Evolutionary conservation across 2,329 filamentous ascomycete genomes (phyloP).

Genomic region (Phaeophleospora eucalypticola): DNA sequence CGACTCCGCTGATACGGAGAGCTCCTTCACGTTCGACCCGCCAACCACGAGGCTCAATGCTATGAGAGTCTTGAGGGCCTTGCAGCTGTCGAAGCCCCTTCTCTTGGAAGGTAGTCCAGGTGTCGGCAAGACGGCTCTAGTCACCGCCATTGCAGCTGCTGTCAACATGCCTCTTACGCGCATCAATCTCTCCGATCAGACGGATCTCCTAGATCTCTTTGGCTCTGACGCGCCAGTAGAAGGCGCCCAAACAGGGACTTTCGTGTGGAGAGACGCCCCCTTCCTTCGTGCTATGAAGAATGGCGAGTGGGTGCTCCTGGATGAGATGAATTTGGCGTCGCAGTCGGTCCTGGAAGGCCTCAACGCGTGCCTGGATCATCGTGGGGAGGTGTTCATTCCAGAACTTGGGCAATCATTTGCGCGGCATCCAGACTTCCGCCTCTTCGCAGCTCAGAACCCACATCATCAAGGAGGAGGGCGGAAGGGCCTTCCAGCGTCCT

Average conservation of each 20-base stretch:
- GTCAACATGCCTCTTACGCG: slow-evolving; percentile 80
- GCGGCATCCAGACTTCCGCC: slow-evolving; percentile 81
- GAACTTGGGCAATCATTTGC: slow-evolving; percentile 93
- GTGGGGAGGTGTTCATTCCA: slow-evolving; percentile 91
- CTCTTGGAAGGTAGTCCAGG: slow-evolving; percentile 95
- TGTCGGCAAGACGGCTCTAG: slow-evolving; percentile 92
- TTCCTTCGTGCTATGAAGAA: slow-evolving; percentile 96
- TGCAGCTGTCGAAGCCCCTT: slow-evolving; percentile 87
- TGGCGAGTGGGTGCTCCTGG: slow-evolving; percentile 92
- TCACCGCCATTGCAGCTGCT: slow-evolving; percentile 75
- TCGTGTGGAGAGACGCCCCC: slow-evolving; percentile 92
- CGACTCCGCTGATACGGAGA: slow-evolving; percentile 33
- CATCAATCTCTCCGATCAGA: slow-evolving; percentile 97
- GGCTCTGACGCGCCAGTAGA: slow-evolving; percentile 94
- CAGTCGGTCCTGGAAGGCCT: slow-evolving; percentile 94
- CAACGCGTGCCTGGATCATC: slow-evolving; percentile 93
- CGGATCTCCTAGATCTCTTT: slow-evolving; percentile 94
- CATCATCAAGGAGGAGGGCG: slow-evolving; percentile 94
- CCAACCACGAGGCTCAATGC: slow-evolving; percentile 86
- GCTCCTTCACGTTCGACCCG: slow-evolving; percentile 75
- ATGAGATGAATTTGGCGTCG: slow-evolving; percentile 98
- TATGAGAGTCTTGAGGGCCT: slow-evolving; percentile 82
- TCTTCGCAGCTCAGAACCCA: slow-evolving; percentile 96
- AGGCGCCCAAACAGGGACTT: slow-evolving; percentile 83
- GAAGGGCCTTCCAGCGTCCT: slow-evolving; percentile 90